These are phyloP conservation scores for Euphorbia schlechtendalii DNA, from an alignment of 441 rosid species.

Conservation along the genomic window DNA sequence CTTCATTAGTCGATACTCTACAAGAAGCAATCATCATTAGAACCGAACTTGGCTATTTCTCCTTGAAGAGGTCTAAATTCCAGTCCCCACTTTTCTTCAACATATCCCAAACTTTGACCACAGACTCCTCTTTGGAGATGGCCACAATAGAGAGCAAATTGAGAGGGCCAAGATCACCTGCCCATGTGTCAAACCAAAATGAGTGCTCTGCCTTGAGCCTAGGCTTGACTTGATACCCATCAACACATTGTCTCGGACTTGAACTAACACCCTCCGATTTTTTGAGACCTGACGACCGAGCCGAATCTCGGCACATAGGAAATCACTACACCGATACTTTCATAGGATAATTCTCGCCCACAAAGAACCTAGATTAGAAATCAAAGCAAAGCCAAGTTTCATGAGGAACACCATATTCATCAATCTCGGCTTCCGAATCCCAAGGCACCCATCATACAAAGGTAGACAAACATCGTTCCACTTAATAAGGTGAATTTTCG, in stretches of 20 bases:
- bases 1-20: background rate
- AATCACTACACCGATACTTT: background rate
- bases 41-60: background rate
- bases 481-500: background rate
- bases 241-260: background rate
- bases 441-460: background rate
- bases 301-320: background rate
- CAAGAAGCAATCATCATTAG: background rate
- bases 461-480: background rate
- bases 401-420: background rate
- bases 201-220: background rate
- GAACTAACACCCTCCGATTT: background rate
- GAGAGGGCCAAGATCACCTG: background rate
- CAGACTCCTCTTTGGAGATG: background rate
- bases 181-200: background rate
- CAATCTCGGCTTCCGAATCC: background rate
- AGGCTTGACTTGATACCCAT: background rate
- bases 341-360: background rate
- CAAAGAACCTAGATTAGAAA: background rate
- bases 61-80: background rate
- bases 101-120: background rate
- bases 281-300: background rate
- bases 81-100: background rate
- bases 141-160: background rate
- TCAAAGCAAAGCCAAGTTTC: background rate